A percentile compares a stretch with the other conserved stretches of the same genome.
Evolutionary conservation across 371 early-diverging fungal genomes (phyloP).

Genomic region (Funneliformis caledonium): DNA sequence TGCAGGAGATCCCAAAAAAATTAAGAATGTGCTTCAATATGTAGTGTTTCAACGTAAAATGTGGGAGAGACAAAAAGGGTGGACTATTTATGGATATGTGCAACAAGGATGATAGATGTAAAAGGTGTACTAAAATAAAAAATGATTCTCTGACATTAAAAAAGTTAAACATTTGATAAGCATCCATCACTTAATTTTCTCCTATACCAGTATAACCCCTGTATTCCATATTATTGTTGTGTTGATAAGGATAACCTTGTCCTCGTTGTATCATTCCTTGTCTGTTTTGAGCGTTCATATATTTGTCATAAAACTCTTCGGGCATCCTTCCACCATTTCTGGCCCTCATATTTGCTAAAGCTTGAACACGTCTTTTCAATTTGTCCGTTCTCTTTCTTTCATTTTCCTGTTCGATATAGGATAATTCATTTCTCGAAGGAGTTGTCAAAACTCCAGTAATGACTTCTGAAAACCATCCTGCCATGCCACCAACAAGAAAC

Average conservation of each 20-base stretch:
- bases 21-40: constrained; percentile 11
- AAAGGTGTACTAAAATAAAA: not conserved
- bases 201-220: constrained; percentile 7
- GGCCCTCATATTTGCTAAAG: constrained; percentile 12
- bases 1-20: not conserved
- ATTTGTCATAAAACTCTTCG: constrained; percentile 15
- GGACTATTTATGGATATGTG: constrained; percentile 16
- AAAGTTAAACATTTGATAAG: not conserved
- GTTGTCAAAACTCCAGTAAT: constrained; percentile 8
- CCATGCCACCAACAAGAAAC: constrained; percentile 12
- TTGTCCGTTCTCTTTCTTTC: not conserved
- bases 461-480: constrained; percentile 36
- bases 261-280: not conserved
- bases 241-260: too few relatives aligned
- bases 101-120: not conserved
- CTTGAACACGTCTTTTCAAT: constrained; percentile 7
- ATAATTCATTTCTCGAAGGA: not conserved
- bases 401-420: not conserved
- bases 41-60: constrained; percentile 19
- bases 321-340: constrained; percentile 28
- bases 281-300: not conserved
- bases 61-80: not conserved
- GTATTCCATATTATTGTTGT: not conserved
- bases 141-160: not conserved
- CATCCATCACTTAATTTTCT: not conserved